These are phyloP conservation scores for Wallacemonas sp. DNA, from an alignment of 208 protist species.

Conservation along the genomic window DNA sequence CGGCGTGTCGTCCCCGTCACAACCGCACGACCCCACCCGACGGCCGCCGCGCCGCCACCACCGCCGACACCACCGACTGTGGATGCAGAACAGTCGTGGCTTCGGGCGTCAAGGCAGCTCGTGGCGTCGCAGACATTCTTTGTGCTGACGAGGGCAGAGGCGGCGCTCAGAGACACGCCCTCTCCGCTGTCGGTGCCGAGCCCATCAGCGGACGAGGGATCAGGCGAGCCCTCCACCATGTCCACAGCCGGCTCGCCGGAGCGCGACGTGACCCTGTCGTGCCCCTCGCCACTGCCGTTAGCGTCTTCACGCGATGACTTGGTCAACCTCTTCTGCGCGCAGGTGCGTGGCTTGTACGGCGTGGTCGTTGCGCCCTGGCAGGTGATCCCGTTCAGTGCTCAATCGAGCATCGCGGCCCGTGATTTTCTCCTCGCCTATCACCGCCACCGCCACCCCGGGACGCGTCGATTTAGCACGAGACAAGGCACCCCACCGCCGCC, in stretches of 20 bases:
- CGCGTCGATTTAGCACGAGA: too few species aligned
- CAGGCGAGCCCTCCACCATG: neutral
- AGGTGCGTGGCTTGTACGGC: constrained; percentile 35
- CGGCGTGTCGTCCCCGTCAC: too few species aligned
- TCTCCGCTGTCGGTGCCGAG: constrained; percentile 1
- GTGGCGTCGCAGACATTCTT: constrained; percentile 38
- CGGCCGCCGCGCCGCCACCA: neutral
- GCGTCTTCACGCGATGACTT: constrained; percentile 15
- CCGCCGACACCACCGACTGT: neutral
- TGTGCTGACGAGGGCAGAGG: constrained; percentile 38
- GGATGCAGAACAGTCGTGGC: neutral
- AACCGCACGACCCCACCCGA: neutral
- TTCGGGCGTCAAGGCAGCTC: constrained; percentile 21
- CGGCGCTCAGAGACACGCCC: constrained; percentile 7
- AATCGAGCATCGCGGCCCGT: constrained; percentile 9
- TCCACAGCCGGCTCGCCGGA: neutral
- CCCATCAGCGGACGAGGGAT: neutral
- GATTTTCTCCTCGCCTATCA: constrained; percentile 20
- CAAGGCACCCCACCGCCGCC: neutral
- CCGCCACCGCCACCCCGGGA: neutral
- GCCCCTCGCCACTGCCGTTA: constrained; percentile 22
- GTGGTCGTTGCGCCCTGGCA: constrained; percentile 58
- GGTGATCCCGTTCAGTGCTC: constrained; percentile 49
- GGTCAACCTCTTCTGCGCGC: constrained; percentile 23
- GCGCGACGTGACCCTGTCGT: neutral